These are phyloP conservation scores for Pyrenochaeta sp. DNA, from an alignment of 2,329 filamentous ascomycete species.

Conservation along the genomic window DNA sequence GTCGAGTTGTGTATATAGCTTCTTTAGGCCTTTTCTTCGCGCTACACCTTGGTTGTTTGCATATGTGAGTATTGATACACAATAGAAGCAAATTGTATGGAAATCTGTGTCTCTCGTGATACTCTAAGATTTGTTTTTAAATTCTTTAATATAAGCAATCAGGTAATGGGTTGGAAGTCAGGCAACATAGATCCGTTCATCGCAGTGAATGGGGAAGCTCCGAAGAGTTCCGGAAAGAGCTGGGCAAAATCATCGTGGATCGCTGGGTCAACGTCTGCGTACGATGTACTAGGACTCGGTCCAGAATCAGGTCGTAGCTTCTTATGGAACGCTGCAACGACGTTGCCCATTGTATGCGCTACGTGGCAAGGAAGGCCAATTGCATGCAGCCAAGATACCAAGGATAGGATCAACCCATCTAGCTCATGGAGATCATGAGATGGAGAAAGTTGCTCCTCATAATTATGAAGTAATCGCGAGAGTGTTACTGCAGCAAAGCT, in stretches of 20 bases:
- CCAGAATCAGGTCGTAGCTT: conserved; percentile 45
- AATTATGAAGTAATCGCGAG: conserved; percentile 49
- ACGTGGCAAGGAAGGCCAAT: conserved; percentile 55
- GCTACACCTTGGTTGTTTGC: background rate
- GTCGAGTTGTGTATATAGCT: background rate
- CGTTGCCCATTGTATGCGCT: conserved; percentile 52
- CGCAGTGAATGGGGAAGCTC: conserved; percentile 12
- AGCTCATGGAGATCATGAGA: conserved; percentile 46
- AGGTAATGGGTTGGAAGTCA: conserved; percentile 20
- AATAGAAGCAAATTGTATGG: too few species aligned
- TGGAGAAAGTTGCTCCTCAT: conserved; percentile 45
- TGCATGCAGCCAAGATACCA: conserved; percentile 52
- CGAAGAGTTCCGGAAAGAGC: conserved; percentile 32
- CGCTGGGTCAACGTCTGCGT: conserved; percentile 21
- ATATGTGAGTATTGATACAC: too few species aligned
- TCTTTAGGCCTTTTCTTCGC: background rate
- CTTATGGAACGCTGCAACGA: conserved; percentile 48
- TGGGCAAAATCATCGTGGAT: conserved; percentile 30
- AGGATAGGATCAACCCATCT: conserved; percentile 43
- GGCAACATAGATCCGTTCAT: conserved; percentile 22
- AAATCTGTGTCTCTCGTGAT: too few species aligned
- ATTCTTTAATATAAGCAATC: background rate
- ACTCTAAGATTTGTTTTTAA: background rate
- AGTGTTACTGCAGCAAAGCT: conserved; percentile 55
- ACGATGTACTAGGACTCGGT: conserved; percentile 22